Base-by-base conservation (phyloP, 257 asterid genomes). In the Lycium ferocissimum region DNA sequence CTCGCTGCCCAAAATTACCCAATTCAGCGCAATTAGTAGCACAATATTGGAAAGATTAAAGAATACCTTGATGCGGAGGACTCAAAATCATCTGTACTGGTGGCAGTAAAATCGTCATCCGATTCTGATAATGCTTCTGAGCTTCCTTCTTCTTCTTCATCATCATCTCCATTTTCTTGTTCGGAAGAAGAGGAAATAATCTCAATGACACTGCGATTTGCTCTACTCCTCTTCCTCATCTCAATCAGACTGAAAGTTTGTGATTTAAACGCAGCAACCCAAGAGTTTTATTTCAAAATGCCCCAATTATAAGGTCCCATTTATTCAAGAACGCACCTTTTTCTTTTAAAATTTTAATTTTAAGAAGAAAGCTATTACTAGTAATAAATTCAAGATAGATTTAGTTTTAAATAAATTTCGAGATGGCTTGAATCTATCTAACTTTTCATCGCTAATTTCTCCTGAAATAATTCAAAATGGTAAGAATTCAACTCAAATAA, bases 101-200 rank as follows among this genome's bases (percentile, higher is more conserved):
- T 85, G 45, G 57, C 73, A 18, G 45, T 43, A 62, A 13, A 81
- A 17, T 84, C 87, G 45, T 83, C 75, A 26, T 85, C 90, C 57
- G 86, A 79, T 45, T 53, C 84, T 18, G 82, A 75, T 81, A 84
- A 80, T 72, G 85, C 90, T 7, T 88, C 90, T 45, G 81, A 54
- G 79, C 86, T 91, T 14, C n/a, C n/a, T n/a, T n/a, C n/a, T n/a
- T n/a, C n/a, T n/a, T n/a, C n/a, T n/a, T n/a, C n/a, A n/a, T n/a
- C n/a, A n/a, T 81, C 86, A 5, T 82, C 82, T 2, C 12, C 86
- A 14, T 40, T 40, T 83, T 51, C 66, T 45, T 49, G 3, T n/a
- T 53, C 76, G n/a, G 92, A 87, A 37, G 92, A 93, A 7, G 93
- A 91, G 7, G 92, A 90, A 84, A 92, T 26, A 26, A n/a, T 90